A percentile compares a stretch with the other conserved stretches of the same genome.
phyloP scores from a whole-genome alignment of 2,329 filamentous ascomycete species.

The Epichloe aotearoae region DNA sequence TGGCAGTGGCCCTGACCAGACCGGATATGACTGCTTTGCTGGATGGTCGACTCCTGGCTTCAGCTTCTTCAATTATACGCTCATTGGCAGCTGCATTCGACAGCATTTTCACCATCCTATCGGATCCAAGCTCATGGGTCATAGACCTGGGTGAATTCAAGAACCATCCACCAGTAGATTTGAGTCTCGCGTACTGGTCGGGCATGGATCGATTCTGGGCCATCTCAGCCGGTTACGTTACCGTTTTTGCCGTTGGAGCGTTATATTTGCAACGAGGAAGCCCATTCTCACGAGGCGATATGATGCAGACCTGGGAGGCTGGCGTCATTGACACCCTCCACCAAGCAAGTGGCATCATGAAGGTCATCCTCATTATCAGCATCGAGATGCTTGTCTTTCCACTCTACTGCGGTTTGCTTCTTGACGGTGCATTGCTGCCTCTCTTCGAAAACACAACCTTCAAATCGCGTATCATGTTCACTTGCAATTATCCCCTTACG shows the following conservation, averaged over 20 bases:
- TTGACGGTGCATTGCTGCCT: constrained; percentile 79
- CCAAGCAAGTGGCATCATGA: constrained; percentile 92
- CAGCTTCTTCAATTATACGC: not conserved
- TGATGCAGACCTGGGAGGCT: constrained; percentile 56
- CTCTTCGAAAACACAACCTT: constrained; percentile 75
- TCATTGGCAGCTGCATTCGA: constrained; percentile 11
- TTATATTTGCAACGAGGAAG: constrained; percentile 66
- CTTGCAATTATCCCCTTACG: constrained; percentile 65
- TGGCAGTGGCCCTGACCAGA: constrained; percentile 30
- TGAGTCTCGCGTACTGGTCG: constrained; percentile 54
- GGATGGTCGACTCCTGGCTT: constrained; percentile 7
- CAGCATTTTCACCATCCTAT: constrained; percentile 15
- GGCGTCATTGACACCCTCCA: constrained; percentile 70
- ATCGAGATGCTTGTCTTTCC: constrained; percentile 99
- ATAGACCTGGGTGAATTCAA: constrained; percentile 38
- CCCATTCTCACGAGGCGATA: constrained; percentile 46
- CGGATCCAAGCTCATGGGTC: constrained; percentile 43
- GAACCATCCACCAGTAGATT: constrained; percentile 29
- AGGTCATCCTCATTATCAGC: constrained; percentile 94
- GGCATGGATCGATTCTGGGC: constrained; percentile 53
- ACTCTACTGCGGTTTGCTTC: constrained; percentile 81
- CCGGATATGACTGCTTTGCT: constrained; percentile 22
- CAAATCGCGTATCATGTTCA: constrained; percentile 65
- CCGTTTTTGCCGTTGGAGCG: constrained; percentile 60
- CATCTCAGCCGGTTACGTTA: constrained; percentile 67